Evolutionary conservation across 345 rosid species (phyloP).

Genomic region (Odontarrhena argentea): DNA sequence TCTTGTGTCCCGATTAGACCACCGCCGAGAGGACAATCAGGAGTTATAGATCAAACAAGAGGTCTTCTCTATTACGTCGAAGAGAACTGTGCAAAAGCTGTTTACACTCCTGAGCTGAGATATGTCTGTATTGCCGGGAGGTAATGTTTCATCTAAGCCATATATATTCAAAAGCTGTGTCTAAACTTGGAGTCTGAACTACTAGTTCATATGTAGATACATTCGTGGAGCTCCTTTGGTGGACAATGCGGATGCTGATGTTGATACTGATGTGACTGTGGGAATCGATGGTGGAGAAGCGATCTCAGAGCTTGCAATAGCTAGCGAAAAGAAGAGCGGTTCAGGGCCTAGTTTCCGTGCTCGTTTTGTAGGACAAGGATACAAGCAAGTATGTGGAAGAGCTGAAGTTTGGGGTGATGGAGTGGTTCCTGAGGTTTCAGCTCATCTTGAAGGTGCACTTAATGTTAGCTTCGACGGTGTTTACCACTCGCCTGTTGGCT

Average conservation of each 20-base stretch:
- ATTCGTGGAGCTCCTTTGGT: conserved; percentile 66
- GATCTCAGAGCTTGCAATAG: conserved; percentile 49
- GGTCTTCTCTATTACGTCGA: conserved; percentile 83
- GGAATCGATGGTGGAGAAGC: conserved; percentile 46
- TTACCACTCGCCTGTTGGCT: conserved; percentile 91
- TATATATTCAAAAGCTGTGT: neutral
- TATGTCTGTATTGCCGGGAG: conserved; percentile 93
- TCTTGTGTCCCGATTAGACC: conserved; percentile 55
- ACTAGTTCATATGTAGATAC: conserved; percentile 51
- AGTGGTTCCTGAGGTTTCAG: conserved; percentile 86
- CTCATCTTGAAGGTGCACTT: conserved; percentile 80
- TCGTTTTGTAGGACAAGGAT: conserved; percentile 90
- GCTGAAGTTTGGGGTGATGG: conserved; percentile 99
- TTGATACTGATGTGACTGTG: conserved; percentile 45
- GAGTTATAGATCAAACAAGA: conserved; percentile 92
- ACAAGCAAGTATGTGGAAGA: conserved; percentile 91
- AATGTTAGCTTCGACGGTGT: conserved; percentile 79
- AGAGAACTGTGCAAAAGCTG: conserved; percentile 72
- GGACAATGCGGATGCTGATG: conserved; percentile 45
- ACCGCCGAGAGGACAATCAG: conserved; percentile 75
- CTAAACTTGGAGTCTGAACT: conserved; percentile 14
- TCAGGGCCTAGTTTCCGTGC: conserved; percentile 55
- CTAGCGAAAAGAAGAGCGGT: conserved; percentile 40
- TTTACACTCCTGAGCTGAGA: conserved; percentile 68
- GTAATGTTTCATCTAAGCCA: conserved; percentile 42